Conservation (phyloP, 148 eudicot genomes). For the Mesembryanthemum crystallinum region DNA sequence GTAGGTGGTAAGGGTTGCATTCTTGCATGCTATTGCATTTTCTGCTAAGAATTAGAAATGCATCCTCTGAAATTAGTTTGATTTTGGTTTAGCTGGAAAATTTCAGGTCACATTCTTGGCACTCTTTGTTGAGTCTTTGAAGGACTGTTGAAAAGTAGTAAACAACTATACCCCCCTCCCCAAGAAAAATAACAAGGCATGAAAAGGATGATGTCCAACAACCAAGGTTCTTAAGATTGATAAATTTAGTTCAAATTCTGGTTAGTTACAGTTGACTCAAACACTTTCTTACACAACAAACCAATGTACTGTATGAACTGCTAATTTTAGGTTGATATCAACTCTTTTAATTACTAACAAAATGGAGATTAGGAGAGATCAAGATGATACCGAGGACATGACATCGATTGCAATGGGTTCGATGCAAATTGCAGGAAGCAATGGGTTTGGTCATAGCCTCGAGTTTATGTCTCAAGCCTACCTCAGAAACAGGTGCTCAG, state of each 20-base stretch:
- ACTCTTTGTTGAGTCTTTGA: slow-evolving; percentile 27
- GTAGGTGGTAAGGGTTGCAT: not conserved
- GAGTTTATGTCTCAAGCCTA: slow-evolving; percentile 78
- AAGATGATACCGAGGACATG: slow-evolving; percentile 58
- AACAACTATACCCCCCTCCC: slow-evolving; percentile 4
- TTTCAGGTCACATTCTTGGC: slow-evolving; percentile 50
- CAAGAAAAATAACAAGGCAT: slow-evolving; percentile 30
- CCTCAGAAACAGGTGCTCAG: slow-evolving; percentile 55
- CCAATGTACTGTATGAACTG: slow-evolving; percentile 3
- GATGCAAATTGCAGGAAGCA: slow-evolving; percentile 62
- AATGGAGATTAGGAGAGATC: slow-evolving; percentile 48
- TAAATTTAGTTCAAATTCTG: slow-evolving; percentile 48
- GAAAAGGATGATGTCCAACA: slow-evolving; percentile 63
- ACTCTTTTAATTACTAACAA: not conserved
- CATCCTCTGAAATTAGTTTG: slow-evolving; percentile 7
- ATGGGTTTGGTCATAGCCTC: slow-evolving; percentile 70
- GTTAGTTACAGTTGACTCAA: slow-evolving; percentile 47
- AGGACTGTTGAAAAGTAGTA: not conserved
- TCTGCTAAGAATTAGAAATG: slow-evolving; percentile 8
- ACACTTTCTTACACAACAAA: not conserved
- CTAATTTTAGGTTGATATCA: slow-evolving; percentile 16
- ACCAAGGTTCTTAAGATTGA: slow-evolving; percentile 27
- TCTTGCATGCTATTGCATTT: slow-evolving; percentile 3
- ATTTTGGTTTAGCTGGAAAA: slow-evolving; percentile 10
- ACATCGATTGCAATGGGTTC: slow-evolving; percentile 50